phyloP scores from a whole-genome alignment of 2,329 filamentous ascomycete genomes.

The Fusarium aywerte region DNA sequence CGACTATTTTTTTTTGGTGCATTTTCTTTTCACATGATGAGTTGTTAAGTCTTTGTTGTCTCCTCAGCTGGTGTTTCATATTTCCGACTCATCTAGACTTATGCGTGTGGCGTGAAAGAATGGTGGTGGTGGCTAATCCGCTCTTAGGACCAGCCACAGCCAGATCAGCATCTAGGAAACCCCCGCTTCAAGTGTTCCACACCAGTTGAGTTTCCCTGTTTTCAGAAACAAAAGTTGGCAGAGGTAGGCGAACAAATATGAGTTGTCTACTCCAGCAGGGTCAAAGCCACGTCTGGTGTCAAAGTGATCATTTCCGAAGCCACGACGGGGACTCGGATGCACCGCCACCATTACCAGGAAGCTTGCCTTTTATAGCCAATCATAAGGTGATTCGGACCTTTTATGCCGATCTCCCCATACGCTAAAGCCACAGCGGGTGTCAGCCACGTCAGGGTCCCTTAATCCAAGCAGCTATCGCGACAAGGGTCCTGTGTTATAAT shows the following conservation, averaged over 20 bases:
- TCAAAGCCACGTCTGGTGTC: conserved; percentile 21
- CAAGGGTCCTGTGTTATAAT: conserved; percentile 19
- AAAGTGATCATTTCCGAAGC: conserved; percentile 41
- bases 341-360: conserved; percentile 31
- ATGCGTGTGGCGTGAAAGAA: conserved; percentile 30
- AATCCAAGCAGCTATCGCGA: conserved; percentile 37
- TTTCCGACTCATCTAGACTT: conserved; percentile 25
- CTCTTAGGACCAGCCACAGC: conserved; percentile 29
- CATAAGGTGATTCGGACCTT: conserved; percentile 21
- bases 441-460: conserved; percentile 38
- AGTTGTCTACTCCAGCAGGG: conserved; percentile 11
- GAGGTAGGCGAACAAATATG: conserved; percentile 32
- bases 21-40: conserved; percentile 15
- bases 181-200: conserved; percentile 27
- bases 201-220: conserved; percentile 33
- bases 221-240: conserved; percentile 39
- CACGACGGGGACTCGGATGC: conserved; percentile 25
- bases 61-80: conserved; percentile 28
- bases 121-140: conserved; percentile 31
- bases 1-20: background rate
- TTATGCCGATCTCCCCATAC: conserved; percentile 24
- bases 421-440: conserved; percentile 37
- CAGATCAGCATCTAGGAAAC: conserved; percentile 14
- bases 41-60: background rate
- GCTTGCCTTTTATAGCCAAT: conserved; percentile 13